Base-by-base conservation (phyloP, 257 asterid species). In the Ilex asprella region DNA sequence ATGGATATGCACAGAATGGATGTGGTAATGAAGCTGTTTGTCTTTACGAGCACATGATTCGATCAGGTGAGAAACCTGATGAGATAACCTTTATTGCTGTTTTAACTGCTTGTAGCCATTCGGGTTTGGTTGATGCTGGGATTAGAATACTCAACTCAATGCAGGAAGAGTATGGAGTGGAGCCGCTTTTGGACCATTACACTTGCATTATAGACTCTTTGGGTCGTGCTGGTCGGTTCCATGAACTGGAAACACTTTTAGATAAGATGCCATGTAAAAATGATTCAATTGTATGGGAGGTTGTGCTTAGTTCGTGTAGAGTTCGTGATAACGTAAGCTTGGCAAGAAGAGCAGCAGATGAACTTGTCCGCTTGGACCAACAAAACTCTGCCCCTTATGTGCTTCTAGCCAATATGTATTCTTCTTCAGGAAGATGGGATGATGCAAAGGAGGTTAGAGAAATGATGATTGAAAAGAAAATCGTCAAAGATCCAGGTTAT, bases 401-500 rank as follows among this genome's bases (percentile, higher is more conserved):
- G 12, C 89, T 85, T 61, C 66, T 88, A 47, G 91, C 86, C 9
- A 80, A 76, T 64, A 81, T 81, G 86, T 85, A 85, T 64, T 75
- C 94, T 39, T 79, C 96, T 2, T 66, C 81, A 31, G 88, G 74
- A 41, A 78, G 87, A 80, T 88, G 96, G 96, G 83, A 80, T 63
- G 94, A 88, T 53, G 94, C 84, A 4, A 76, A 67, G 55, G 67
- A 67, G 55, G 73, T 78, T 47, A 75, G 86, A 72, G 64, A 67
- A 49, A 29, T 69, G 65, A 83, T 83, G 91, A 63, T 54, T n/a
- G 77, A 65, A 63, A 32, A 59, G 66, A 72, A 73, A 56, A 78
- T 81, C 12, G 51, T 39, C 3, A 83, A 88, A 68, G 82, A 76
- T 79, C 84, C 96, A 21, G 91, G 91, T 56, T 85, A 59, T 65